Evolutionary conservation across 768 basidiomycete genomes (phyloP), one percentile per base, ranked within the genome.

Genomic region (Boletus eberwhitei): DNA sequence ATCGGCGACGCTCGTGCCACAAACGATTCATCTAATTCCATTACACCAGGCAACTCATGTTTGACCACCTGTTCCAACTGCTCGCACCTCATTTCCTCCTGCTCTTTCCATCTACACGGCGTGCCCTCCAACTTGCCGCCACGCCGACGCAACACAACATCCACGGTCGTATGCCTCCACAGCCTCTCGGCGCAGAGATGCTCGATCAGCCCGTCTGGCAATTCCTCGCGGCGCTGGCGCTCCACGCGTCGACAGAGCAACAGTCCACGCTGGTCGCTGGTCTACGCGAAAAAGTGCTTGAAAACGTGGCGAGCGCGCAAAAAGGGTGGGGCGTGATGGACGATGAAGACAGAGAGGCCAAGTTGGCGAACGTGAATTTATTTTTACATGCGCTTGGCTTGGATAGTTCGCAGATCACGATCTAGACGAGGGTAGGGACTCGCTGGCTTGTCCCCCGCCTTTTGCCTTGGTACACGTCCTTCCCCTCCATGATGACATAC

Each of bases 201-300:
- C 78, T 88, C 51, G 93, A 96, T 72, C 89, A 90, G 69, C 90
- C 89, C 14, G 90, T 93, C n/a, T 97, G 94, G 93, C 88, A 90
- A 67, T 91, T 94, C 78, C 80, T 97, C 35, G 91, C 93, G 8
- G 86, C 92, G 2, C 74, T 98, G 47, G 95, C 94, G 3, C 78
- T 95, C 38, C 87, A 89, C 60, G 90, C 93, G 13, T 82, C 83
- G 45, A 77, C 84, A 40, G 88, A 93, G 60, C 93, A 99, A 70
- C 96, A 98, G 68, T 89, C 91, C 59, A 75, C 84, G 42, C 79
- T 99, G 44, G 95, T 99, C 34, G 82, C 85, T 19, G 78, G 86
- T 29, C 76, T 98, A 42, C 85, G 94, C 54, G 96, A 98, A 68
- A 95, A 97, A 75, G 88, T 98, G 38, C 78, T 98, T 43, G 93